Base-by-base conservation (phyloP, 148 eudicot genomes). In the Diospyros lotus region DNA sequence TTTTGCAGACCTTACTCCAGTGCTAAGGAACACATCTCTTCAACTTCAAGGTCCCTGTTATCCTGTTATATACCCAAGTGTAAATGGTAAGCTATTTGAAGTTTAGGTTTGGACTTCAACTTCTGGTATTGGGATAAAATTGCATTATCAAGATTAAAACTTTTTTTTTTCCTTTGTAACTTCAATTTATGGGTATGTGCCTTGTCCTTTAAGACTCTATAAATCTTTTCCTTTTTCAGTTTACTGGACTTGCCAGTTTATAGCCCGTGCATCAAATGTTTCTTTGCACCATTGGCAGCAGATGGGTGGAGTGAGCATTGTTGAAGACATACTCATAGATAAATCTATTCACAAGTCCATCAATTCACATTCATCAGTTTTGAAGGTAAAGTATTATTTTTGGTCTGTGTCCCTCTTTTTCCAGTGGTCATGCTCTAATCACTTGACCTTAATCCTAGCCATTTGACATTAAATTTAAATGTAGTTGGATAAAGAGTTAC, bases 21-120 rank as follows among this genome's bases (percentile, higher is more conserved):
- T 83, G 4, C 87, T 93, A 75, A 88, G 98, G 73, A 93, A 96
- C 83, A 76, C 86, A 11, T 96, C 99, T 71, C 91, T 96, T 75
- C 97, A 91, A 82, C 99, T 96, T 79, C 94, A 86, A 83, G 99
- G 99, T 53, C 99, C 98, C 70, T 96, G 99, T 77, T 96, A 96
- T 78, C 99, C 99, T 14, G 93, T 96, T 45, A 85, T 96, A 69
- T 96, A 86, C 80, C 99, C 99, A 45, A 96, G 98, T 78, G 91
- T 93, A 63, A 96, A 96, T 82, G 97, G 99, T 93, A 84, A 64
- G 84, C 73, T 9, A 69, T 44, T 81, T 72, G 63, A 14, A 38
- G 71, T 40, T 5, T 2, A 9, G 1, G 4, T 72, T 9, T 40
- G 48, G 7, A 14, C 50, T 39, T 50, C 46, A 46, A 40, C 66